Base-by-base conservation (phyloP, 148 eudicot species). In the Chenopodium formosanum region DNA sequence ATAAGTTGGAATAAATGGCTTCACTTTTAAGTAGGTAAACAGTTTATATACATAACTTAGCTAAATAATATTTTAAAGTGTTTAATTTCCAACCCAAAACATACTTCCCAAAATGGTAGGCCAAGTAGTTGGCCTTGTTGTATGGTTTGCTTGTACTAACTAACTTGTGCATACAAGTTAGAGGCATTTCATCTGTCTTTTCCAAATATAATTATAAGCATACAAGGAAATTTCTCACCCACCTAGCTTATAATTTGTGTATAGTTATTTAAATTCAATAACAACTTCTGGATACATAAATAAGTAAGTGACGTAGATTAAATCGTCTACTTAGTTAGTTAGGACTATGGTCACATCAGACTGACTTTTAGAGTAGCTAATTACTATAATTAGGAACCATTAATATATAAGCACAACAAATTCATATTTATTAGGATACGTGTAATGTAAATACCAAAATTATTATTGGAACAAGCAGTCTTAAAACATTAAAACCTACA, bases 1-100 rank as follows among this genome's bases (percentile, higher is more conserved):
- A 77, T 77, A 77, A 34, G 50, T 23, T 17, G 31, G 40, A 58
- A 60, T 8, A n/a, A 32, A 32, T 32, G 72, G 23, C 58, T 58
- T 80, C 47, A 32, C 47, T 14, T 70, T 73, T 73, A 47, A 74
- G 72, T 78, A 78, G 85, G 85, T 83, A 78, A 83, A 78, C 81
- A 48, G 50, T 46, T 71, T 48, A 34, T 56, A 70, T 71, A 46
- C 69, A 63, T n/a, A 47, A 50, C 7, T 46, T 9, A 44, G 62
- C 5, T 70, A 0, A 56, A 53, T 31, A 12, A 25, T 20, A 32
- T 25, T 22, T 23, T 62, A 31, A 14, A 2, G 10, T 16, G 70
- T 19, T 48, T 34, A 75, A 67, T 77, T 82, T 78, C 77, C 12
- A 71, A 78, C 84, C 71, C 58, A 19, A 66, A 67, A 44, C 67